Evolutionary conservation across 306 rosid species (phyloP).

Genomic region (Datisca glomerata): DNA sequence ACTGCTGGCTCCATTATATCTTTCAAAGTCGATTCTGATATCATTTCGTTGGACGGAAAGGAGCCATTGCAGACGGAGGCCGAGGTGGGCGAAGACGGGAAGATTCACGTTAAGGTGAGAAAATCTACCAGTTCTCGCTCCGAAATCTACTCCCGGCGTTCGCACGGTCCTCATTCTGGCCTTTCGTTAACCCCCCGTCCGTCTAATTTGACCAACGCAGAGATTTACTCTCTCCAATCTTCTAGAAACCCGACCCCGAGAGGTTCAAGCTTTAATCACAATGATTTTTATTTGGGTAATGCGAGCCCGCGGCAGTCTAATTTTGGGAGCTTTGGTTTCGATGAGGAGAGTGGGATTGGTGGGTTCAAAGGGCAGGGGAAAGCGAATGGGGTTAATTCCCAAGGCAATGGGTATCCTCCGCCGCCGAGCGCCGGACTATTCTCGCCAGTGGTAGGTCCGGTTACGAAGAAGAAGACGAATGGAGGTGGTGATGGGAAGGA

Average conservation of each 20-base stretch:
- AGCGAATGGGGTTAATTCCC: conserved; percentile 11
- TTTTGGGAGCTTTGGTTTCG: conserved; percentile 43
- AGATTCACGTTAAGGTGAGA: conserved; percentile 58
- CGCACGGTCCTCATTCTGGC: conserved; percentile 53
- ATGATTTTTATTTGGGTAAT: conserved; percentile 44
- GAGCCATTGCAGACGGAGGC: conserved; percentile 73
- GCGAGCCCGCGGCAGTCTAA: conserved; percentile 60
- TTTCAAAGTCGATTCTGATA: conserved; percentile 68
- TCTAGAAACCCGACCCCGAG: conserved; percentile 81
- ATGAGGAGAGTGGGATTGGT: conserved; percentile 42
- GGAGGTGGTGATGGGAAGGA: conserved; percentile 47
- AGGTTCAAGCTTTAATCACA: conserved; percentile 71
- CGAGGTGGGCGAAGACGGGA: conserved; percentile 74
- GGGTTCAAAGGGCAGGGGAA: conserved; percentile 11
- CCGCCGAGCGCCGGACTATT: conserved; percentile 52
- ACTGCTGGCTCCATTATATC: conserved; percentile 65
- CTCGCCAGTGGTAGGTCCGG: conserved; percentile 50
- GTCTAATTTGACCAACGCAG: conserved; percentile 68
- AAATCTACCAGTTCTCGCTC: conserved; percentile 57
- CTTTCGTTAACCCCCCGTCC: conserved; percentile 61
- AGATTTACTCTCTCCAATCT: conserved; percentile 67
- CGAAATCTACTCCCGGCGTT: conserved; percentile 47
- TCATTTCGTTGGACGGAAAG: conserved; percentile 62
- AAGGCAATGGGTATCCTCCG: conserved; percentile 34
- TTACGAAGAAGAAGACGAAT: conserved; percentile 27